Evolutionary conservation across 1,284 basidiomycete genomes (phyloP), one percentile per base, ranked within the genome.

Genomic region (Rhodotorula sp.): DNA sequence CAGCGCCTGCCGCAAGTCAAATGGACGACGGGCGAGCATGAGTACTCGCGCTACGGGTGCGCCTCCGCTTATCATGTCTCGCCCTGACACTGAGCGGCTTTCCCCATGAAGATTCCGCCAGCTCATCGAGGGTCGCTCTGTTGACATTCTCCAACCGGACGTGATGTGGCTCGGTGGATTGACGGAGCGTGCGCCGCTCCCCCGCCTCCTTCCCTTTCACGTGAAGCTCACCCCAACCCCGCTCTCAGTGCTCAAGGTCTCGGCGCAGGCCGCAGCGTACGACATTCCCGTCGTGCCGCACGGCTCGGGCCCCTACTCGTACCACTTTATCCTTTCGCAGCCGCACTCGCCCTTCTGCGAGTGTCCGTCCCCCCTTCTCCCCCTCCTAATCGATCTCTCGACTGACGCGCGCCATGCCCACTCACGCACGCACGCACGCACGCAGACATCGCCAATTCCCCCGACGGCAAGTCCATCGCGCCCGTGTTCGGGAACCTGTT

Each of bases 221-320:
- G 19, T 4, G 22, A 0, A 12, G 4, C 27, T 57, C 25, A 59
- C 39, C 13, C 10, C 2, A 13, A 12, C 17, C 19, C 36, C 27
- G 15, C 37, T 1, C 10, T 19, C 57, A 66, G 64, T 86, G 27
- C 82, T 86, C 77, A 85, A 84, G 73, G 84, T 86, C 67, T 82
- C 82, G n/a, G 81, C 83, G 0, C 81, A 82, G 70, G 83, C 83
- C 10, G 79, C 82, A 57, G 81, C 82, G 13, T 82, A 82, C 74
- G 85, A 86, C 75, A 84, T 86, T 56, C 85, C 84, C 54, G 84
- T 86, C 59, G 84, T 86, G 5, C 85, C 85, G 21, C 85, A 86
- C 74, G 85, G 85, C 50, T 83, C 82, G 4, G 85, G 83, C 15
- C 80, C 81, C 27, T 83, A 83, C 74, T 80, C 79, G 63, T 83